Conservation (phyloP, 2,329 filamentous ascomycete species). For the Triangularia verruculosa region DNA sequence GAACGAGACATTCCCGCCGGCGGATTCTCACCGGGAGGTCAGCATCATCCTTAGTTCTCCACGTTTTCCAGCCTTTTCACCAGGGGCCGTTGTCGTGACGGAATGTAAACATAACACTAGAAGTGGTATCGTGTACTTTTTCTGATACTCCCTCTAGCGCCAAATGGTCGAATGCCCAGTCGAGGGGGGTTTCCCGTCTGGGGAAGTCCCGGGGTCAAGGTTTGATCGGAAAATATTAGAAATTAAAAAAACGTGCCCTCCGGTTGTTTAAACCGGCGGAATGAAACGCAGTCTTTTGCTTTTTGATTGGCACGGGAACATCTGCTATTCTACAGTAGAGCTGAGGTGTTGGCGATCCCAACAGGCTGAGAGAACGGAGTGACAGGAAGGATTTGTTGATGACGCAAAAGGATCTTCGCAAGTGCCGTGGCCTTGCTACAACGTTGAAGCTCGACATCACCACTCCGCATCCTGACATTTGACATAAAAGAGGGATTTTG, state of each 20-base stretch:
- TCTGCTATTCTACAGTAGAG: conserved; percentile 4
- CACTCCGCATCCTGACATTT: not conserved
- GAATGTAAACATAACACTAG: not conserved
- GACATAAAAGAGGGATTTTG: not conserved
- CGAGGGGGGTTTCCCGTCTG: not conserved
- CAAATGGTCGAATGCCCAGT: not conserved
- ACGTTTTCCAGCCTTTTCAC: conserved; percentile 1
- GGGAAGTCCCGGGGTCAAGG: conserved; percentile 12
- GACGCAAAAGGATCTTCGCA: conserved; percentile 10
- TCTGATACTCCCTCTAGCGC: conserved; percentile 14
- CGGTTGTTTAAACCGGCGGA: conserved; percentile 26
- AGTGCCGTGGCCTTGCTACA: conserved; percentile 7
- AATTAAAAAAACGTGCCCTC: conserved; percentile 27
- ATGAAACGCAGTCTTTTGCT: conserved; percentile 24
- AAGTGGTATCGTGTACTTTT: conserved; percentile 12
- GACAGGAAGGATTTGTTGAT: not conserved
- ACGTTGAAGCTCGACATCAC: conserved; percentile 12
- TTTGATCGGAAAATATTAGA: conserved; percentile 28
- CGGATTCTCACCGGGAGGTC: not conserved
- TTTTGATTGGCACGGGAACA: conserved; percentile 21
- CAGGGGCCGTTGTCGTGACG: not conserved
- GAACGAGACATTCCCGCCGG: not conserved
- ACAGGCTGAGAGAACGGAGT: not conserved
- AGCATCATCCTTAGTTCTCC: not conserved
- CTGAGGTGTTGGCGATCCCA: not conserved